Evolutionary conservation across 306 rosid genomes (phyloP).

Genomic region (Luffa aegyptiaca): DNA sequence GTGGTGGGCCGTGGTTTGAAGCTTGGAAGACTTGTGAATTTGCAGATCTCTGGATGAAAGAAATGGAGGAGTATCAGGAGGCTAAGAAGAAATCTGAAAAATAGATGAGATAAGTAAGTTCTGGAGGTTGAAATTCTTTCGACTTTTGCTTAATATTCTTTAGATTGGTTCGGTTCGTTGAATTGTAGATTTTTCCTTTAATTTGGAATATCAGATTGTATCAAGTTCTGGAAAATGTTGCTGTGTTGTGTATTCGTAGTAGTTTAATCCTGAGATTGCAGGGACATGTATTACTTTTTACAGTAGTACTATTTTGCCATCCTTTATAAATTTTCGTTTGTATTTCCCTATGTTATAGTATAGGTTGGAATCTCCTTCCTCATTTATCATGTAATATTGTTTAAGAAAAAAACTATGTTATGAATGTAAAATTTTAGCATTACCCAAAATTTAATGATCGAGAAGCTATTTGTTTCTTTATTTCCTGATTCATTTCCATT

Average conservation of each 20-base stretch:
- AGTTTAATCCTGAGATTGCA: not conserved
- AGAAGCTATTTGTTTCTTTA: not conserved
- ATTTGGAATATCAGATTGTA: not conserved
- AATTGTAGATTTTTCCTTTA: not conserved
- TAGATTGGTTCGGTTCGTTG: not conserved
- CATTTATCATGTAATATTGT: not conserved
- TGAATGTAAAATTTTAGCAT: not conserved
- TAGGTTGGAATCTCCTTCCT: not conserved
- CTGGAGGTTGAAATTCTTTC: not conserved
- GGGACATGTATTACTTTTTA: not conserved
- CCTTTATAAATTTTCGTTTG: not conserved
- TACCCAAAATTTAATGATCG: not conserved
- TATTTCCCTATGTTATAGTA: not conserved
- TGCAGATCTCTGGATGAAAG: constrained; percentile 59
- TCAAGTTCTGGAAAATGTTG: not conserved
- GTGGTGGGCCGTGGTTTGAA: constrained; percentile 74
- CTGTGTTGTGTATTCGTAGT: not conserved
- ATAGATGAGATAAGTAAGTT: constrained; percentile 14
- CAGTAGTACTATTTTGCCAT: not conserved
- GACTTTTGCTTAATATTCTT: constrained; percentile 4
- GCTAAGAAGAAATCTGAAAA: constrained; percentile 20
- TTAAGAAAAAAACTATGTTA: not conserved
- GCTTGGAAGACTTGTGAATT: constrained; percentile 71
- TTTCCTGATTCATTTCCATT: not conserved
- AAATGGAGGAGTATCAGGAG: constrained; percentile 37